These are phyloP conservation scores for Martensiomyces pterosporus DNA, from an alignment of 192 early-diverging fungal genomes.

Conservation along the genomic window DNA sequence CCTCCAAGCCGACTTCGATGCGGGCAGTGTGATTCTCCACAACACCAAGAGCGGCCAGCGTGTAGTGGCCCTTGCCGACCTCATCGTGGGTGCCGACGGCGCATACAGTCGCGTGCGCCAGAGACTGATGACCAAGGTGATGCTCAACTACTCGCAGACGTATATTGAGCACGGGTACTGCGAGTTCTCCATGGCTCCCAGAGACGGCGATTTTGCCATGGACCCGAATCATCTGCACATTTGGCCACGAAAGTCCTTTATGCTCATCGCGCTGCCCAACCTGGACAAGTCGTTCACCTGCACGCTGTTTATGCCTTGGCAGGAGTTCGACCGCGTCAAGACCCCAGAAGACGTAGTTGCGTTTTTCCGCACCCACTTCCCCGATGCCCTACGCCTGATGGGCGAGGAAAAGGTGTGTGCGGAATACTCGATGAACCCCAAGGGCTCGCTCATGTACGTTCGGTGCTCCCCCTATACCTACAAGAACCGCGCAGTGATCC, in stretches of 20 bases:
- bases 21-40: conserved; percentile 43
- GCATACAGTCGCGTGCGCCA: conserved; percentile 76
- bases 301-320: conserved; percentile 94
- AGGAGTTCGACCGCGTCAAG: conserved; percentile 70
- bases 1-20: conserved; percentile 66
- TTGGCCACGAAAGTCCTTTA: conserved; percentile 93
- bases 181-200: conserved; percentile 84
- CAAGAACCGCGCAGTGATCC: conserved; percentile 66
- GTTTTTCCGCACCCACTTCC: conserved; percentile 75
- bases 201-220: conserved; percentile 69
- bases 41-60: conserved; percentile 30
- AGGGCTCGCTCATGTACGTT: conserved; percentile 77
- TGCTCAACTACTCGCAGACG: conserved; percentile 81
- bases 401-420: conserved; percentile 64
- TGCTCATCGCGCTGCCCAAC: conserved; percentile 98
- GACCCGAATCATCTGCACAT: conserved; percentile 92
- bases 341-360: conserved; percentile 56
- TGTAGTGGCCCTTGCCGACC: conserved; percentile 56
- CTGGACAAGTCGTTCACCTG: conserved; percentile 90
- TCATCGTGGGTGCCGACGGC: conserved; percentile 88
- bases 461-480: conserved; percentile 88
- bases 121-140: conserved; percentile 72
- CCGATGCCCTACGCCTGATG: conserved; percentile 73
- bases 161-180: conserved; percentile 92
- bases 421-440: conserved; percentile 81